A percentile compares a stretch with the other conserved stretches of the same genome.
Evolutionary conservation across 306 rosid species (phyloP).

Genomic region (Cicer arietinum): DNA sequence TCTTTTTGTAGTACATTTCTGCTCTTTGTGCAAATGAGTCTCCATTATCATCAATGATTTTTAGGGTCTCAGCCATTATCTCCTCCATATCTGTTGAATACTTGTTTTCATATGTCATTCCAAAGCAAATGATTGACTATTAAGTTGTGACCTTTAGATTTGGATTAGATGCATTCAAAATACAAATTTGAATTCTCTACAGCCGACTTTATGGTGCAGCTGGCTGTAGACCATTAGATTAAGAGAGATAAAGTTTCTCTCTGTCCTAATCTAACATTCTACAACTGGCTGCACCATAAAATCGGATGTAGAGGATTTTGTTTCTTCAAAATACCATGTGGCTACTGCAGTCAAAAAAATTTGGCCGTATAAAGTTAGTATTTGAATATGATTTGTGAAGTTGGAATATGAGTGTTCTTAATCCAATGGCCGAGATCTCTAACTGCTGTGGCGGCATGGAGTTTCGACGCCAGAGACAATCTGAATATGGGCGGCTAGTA

Average conservation of each 20-base stretch:
- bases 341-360: not conserved
- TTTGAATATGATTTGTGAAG: not conserved
- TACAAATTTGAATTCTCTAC: not conserved
- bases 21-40: conserved; percentile 91
- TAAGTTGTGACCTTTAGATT: conserved; percentile 2
- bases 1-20: conserved; percentile 87
- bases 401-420: not conserved
- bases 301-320: too few species aligned
- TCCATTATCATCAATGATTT: conserved; percentile 73
- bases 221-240: too few species aligned
- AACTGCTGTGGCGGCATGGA: not conserved
- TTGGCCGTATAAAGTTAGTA: not conserved
- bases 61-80: conserved; percentile 61
- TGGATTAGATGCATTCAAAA: not conserved
- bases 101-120: conserved; percentile 23
- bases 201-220: too few species aligned
- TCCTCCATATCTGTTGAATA: conserved; percentile 85
- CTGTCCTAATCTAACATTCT: too few species aligned
- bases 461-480: not conserved
- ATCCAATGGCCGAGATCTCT: not conserved
- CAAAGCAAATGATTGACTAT: not conserved
- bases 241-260: too few species aligned
- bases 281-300: too few species aligned
- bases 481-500: too few species aligned
- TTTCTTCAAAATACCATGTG: not conserved